Percentiles rank a stretch among this genome's conserved stretches.
Conservation (phyloP, 106 monocot species). For the Xerophyta viscosa region DNA sequence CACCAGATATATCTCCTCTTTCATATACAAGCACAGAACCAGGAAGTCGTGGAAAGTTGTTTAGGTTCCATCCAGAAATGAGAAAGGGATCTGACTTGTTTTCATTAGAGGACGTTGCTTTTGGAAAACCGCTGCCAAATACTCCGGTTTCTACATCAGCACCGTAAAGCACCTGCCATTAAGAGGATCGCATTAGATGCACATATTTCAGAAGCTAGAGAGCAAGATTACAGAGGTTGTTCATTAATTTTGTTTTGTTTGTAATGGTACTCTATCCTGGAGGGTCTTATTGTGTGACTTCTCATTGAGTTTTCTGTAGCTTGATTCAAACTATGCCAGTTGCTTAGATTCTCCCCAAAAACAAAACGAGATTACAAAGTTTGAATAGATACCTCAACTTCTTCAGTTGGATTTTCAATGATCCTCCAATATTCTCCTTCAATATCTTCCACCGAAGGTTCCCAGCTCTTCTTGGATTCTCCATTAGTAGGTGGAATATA, state of each 20-base stretch:
- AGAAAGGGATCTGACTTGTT: slow-evolving; percentile 40
- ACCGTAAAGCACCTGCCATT: slow-evolving; percentile 80
- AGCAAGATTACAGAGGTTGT: neutral
- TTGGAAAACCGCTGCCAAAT: slow-evolving; percentile 93
- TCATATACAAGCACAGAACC: slow-evolving; percentile 89
- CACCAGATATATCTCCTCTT: slow-evolving; percentile 88
- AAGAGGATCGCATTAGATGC: neutral
- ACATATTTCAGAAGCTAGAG: neutral
- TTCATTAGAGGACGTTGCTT: slow-evolving; percentile 18
- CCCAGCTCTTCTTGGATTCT: slow-evolving; percentile 27
- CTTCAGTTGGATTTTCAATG: slow-evolving; percentile 67
- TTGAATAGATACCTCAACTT: slow-evolving; percentile 57
- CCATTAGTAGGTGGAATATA: slow-evolving; percentile 5
- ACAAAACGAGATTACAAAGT: too few relatives aligned
- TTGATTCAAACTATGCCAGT: too few relatives aligned
- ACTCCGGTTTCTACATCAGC: slow-evolving; percentile 88
- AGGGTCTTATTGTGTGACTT: too few relatives aligned
- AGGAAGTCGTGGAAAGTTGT: slow-evolving; percentile 85
- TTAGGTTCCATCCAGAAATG: slow-evolving; percentile 86
- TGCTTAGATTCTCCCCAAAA: too few relatives aligned
- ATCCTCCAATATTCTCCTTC: slow-evolving; percentile 99
- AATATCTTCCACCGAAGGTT: slow-evolving; percentile 73
- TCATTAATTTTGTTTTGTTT: too few relatives aligned
- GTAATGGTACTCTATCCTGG: too few relatives aligned
- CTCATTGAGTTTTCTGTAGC: too few relatives aligned